phyloP scores from a whole-genome alignment of 768 basidiomycete species.

The Leucocoprinus sp. region DNA sequence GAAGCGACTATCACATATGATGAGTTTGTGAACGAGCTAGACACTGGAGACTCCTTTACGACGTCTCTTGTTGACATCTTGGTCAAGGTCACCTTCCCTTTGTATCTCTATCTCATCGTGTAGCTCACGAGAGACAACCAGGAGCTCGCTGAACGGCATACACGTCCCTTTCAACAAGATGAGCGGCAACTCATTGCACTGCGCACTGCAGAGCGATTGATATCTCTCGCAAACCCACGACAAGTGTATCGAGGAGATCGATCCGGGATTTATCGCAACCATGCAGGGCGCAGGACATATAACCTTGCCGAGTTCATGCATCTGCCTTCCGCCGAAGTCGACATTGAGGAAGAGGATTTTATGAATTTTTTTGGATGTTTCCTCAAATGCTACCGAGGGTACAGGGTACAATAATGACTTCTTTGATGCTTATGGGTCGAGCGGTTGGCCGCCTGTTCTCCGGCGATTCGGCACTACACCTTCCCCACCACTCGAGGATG shows the following conservation, averaged over 20 bases:
- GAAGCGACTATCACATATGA: conserved; percentile 67
- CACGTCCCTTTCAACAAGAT: conserved; percentile 31
- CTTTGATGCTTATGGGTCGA: conserved; percentile 50
- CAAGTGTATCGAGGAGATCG: conserved; percentile 42
- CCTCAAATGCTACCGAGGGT: conserved; percentile 38
- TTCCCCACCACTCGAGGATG: conserved; percentile 24
- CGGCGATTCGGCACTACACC: conserved; percentile 19
- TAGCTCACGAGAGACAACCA: conserved; percentile 19
- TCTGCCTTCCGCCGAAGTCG: conserved; percentile 47
- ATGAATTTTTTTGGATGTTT: conserved; percentile 34
- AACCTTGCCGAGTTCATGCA: conserved; percentile 46
- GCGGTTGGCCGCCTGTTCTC: conserved; percentile 16
- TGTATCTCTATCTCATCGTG: not conserved
- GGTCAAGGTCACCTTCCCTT: conserved; percentile 51
- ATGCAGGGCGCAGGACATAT: conserved; percentile 27
- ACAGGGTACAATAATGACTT: conserved; percentile 51
- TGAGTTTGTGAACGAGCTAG: conserved; percentile 67
- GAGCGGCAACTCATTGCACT: conserved; percentile 63
- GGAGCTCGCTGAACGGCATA: conserved; percentile 73
- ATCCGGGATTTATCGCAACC: conserved; percentile 24
- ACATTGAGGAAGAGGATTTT: conserved; percentile 63
- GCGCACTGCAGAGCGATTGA: conserved; percentile 55
- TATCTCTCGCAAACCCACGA: conserved; percentile 42
- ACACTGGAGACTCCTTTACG: conserved; percentile 75
- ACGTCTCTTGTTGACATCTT: conserved; percentile 66